phyloP scores from a whole-genome alignment of 2,329 filamentous ascomycete genomes.

The Penicillium rolfsii region DNA sequence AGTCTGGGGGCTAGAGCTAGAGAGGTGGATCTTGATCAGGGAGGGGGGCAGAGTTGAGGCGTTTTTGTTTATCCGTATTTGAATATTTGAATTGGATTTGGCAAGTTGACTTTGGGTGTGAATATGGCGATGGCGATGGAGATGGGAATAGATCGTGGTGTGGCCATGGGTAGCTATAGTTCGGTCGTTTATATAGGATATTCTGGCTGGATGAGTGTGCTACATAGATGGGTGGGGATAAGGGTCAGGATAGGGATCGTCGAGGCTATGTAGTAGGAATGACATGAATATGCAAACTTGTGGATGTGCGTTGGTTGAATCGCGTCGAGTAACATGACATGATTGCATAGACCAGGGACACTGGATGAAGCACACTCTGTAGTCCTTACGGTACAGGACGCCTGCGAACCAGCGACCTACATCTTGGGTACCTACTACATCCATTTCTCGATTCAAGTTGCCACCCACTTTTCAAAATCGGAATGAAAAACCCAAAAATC shows the following conservation, averaged over 20 bases:
- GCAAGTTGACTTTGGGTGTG: too few species aligned
- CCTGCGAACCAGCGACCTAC: constrained; percentile 1
- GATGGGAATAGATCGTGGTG: too few species aligned
- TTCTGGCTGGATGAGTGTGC: too few species aligned
- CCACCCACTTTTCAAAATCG: not conserved
- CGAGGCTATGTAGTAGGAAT: not conserved
- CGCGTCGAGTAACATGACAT: not conserved
- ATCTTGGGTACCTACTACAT: not conserved
- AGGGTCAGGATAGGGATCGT: not conserved
- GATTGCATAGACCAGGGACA: not conserved
- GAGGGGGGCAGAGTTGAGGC: not conserved
- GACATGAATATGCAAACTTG: not conserved
- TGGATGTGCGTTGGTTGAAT: not conserved
- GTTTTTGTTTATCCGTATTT: not conserved
- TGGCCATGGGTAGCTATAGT: too few species aligned
- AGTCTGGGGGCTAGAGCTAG: not conserved
- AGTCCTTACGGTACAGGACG: too few species aligned
- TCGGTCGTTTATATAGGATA: too few species aligned
- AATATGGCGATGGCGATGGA: too few species aligned
- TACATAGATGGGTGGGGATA: not conserved
- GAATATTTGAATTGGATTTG: too few species aligned
- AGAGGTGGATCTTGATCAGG: not conserved
- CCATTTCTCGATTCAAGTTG: not conserved
- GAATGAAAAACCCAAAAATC: too few species aligned
- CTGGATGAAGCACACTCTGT: too few species aligned